Evolutionary conservation across 257 asterid species (phyloP).

Genomic region (Petrea volubilis): DNA sequence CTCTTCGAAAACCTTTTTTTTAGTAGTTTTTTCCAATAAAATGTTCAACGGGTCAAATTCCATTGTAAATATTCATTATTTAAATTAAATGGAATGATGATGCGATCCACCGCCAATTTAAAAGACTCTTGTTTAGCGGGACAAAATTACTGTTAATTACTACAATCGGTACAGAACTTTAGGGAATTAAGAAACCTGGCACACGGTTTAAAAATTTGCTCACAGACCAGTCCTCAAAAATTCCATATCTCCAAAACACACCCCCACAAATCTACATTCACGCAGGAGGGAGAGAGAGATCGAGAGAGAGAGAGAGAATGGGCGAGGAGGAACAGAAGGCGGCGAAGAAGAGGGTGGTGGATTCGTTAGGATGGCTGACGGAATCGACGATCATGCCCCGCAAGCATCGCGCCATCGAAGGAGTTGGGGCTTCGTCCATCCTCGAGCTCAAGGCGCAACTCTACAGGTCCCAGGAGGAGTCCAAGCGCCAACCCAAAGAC

Average conservation of each 20-base stretch:
- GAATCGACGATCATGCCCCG: slow-evolving; percentile 97
- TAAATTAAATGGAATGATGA: no score
- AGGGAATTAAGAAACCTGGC: neutral
- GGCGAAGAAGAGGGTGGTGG: slow-evolving; percentile 67
- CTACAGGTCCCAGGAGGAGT: slow-evolving; percentile 85
- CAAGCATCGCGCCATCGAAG: slow-evolving; percentile 82
- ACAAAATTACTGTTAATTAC: no score
- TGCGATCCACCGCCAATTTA: no score
- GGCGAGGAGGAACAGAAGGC: slow-evolving; percentile 39
- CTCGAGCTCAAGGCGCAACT: slow-evolving; percentile 95
- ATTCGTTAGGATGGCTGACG: slow-evolving; percentile 97
- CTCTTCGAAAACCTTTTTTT: no score
- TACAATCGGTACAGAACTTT: no score
- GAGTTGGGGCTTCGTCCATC: slow-evolving; percentile 92
- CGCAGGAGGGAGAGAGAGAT: neutral
- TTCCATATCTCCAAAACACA: slow-evolving; percentile 7
- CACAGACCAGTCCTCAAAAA: neutral
- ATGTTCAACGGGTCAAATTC: no score
- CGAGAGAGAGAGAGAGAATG: slow-evolving; percentile 33
- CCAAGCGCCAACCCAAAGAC: slow-evolving; percentile 81
- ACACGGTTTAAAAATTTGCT: neutral
- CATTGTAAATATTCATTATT: no score
- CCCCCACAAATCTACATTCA: slow-evolving; percentile 11
- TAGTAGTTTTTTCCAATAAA: no score
- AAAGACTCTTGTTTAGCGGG: no score